phyloP scores from a whole-genome alignment of 139 green algal species.

The Tetradesmus obliquus region DNA sequence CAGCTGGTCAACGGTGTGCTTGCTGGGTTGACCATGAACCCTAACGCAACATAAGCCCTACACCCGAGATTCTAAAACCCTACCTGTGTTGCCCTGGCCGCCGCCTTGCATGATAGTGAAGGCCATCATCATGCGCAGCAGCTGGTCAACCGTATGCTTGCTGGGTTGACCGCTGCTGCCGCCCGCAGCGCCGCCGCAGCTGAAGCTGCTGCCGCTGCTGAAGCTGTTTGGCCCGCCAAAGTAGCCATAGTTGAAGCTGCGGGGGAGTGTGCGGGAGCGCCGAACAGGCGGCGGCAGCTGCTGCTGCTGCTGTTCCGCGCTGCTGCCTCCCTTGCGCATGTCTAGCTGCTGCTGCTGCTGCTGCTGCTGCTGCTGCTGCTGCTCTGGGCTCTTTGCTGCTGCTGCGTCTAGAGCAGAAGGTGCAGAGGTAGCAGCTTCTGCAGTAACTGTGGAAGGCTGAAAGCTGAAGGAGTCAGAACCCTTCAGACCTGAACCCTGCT shows the following conservation, averaged over 20 bases:
- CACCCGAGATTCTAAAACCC: background rate
- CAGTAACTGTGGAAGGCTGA: background rate
- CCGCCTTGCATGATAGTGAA: conserved; percentile 42
- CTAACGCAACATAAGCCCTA: background rate
- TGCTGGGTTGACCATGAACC: background rate
- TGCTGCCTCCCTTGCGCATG: background rate
- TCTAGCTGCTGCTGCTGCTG: background rate
- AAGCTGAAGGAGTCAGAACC: background rate
- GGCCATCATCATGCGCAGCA: conserved; percentile 49
- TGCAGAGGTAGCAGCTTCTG: background rate
- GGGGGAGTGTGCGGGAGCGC: background rate
- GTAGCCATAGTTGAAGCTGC: background rate
- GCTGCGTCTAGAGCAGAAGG: background rate
- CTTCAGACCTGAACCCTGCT: too few species aligned
- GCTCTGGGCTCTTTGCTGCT: background rate
- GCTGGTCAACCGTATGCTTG: conserved; percentile 38
- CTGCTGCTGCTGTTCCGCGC: conserved; percentile 12
- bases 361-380: background rate
- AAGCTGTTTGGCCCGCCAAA: background rate
- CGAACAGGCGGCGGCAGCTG: background rate
- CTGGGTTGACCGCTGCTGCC: background rate
- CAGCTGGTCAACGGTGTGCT: conserved; percentile 43
- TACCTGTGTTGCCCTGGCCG: background rate
- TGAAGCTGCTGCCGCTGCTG: conserved; percentile 7
- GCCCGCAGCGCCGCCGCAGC: background rate